Base-by-base conservation (phyloP, 129 eudicot species). In the Tanacetum coccineum region DNA sequence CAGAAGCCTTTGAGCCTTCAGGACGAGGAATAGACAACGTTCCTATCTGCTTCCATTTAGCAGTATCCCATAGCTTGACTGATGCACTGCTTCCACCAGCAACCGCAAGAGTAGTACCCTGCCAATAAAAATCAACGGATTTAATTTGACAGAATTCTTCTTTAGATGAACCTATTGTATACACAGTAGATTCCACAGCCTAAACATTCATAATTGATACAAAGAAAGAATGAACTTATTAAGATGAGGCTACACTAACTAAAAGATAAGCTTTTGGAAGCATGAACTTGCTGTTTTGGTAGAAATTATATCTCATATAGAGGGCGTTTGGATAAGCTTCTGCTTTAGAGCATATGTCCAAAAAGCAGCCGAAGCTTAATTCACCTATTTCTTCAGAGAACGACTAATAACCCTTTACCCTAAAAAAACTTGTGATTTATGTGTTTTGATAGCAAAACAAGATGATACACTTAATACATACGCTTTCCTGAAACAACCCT, bases 51-150 rank as follows among this genome's bases (percentile, higher is more conserved):
- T 89, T 83, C 99, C 99, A 94, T 65, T 87, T 85, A 12, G 96
- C 90, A 9, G 99, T 94, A 70, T 94, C 89, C 99, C 99, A 94
- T 47, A 94, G 82, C 60, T 94, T 89, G 56, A 94, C 86, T 5
- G 99, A 89, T 3, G 96, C 89, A 77, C 99, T 94, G 48, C 99
- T 85, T 21, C 99, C 99, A 40, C 99, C 99, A 42, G 99, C 99
- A 71, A 88, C 96, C 25, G 99, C 99, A 51, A 94, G 88, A 49
- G 82, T 81, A 21, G 93, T 86, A 72, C 99, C 99, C 99, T 93
- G 80, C 18, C 46, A 20, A 7, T 22, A 22, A 22, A 22, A 22
- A 22, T 22, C 2, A 22, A 22, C 25, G 25, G 25, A 22, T 22
- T 22, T 22, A 22, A 22, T 1, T 22, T 22, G 1, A 22, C 25